Conservation (phyloP, 805 yeast species). For the Ogataea siamensis region DNA sequence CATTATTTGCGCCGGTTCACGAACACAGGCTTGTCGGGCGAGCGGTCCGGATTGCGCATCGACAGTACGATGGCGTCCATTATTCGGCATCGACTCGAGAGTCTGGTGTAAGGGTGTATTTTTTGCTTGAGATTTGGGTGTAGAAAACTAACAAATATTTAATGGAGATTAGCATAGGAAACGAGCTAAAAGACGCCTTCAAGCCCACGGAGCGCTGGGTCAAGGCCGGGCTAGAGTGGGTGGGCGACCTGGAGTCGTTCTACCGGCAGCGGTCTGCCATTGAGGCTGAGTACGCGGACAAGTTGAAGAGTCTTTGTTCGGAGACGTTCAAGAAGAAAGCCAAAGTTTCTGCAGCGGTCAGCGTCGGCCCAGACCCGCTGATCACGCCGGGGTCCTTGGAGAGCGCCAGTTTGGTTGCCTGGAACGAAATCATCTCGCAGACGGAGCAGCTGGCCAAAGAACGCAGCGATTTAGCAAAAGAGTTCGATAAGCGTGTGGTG, state of each 20-base stretch:
- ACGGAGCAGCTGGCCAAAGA: conserved; percentile 79
- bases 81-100: conserved; percentile 2
- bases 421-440: conserved; percentile 85
- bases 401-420: conserved; percentile 78
- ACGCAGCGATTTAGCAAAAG: conserved; percentile 54
- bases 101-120: conserved; percentile 8
- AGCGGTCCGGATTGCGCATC: conserved; percentile 5
- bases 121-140: conserved; percentile 1
- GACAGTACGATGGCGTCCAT: conserved; percentile 8
- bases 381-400: conserved; percentile 95
- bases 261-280: conserved; percentile 78
- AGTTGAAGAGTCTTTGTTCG: conserved; percentile 58
- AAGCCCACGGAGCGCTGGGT: conserved; percentile 80
- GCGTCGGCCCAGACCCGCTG: conserved; percentile 89
- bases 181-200: conserved; percentile 77
- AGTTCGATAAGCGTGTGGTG: conserved; percentile 57
- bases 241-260: conserved; percentile 75
- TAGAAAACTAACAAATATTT: conserved; percentile 6
- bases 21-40: conserved; percentile 16
- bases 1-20: conserved; percentile 30
- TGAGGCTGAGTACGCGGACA: conserved; percentile 79
- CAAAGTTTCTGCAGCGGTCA: conserved; percentile 57
- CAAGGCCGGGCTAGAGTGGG: conserved; percentile 66
- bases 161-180: conserved; percentile 49
- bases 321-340: conserved; percentile 79